Evolutionary conservation across 2,329 filamentous ascomycete genomes (phyloP), one percentile per base, ranked within the genome.

Genomic region (Apiospora pterosperma): DNA sequence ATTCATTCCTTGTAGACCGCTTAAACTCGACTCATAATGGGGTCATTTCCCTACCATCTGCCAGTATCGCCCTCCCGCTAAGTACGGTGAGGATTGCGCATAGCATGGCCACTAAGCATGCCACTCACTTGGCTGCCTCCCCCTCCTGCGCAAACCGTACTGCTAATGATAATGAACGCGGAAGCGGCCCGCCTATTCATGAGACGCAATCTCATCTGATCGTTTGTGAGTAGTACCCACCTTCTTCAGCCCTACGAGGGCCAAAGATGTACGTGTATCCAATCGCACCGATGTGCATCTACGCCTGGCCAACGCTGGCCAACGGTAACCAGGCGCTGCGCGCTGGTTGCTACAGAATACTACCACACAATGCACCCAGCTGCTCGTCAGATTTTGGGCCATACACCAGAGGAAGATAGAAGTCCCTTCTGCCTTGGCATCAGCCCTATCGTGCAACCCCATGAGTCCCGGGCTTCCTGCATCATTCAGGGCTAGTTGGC

Each of bases 211-310:
- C 48, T 34, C 48, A 34, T 34, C 48, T 55, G 31, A 55, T 55
- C 7, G 48, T 31, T 55, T 10, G 48, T 25, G 48, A 2, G 16
- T 16, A 36, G 28, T 65, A 62, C 58, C 61, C 64, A 65, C 64
- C 58, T 39, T 31, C 41, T 60, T 65, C 64, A 65, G 64, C 64
- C 64, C 64, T 65, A 65, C 34, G 64, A 63, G 41, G 34, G 42
- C 58, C 64, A 65, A 61, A 38, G 61, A 61, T 42, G 61, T 60
- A 59, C 58, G 48, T 48, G 12, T 34, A 34, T 55, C 48, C 48
- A 55, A 55, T 21, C 48, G 28, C 58, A 21, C n/a, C 21, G 25
- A 7, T 5, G 31, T 52, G 25, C 44, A 10, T 31, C 44, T 31
- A 28, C 8, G n/a, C 25, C 25, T 52, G 16, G 25, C 44, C 44